Percentiles rank a stretch among this genome's conserved stretches.
phyloP scores from a whole-genome alignment of 2,329 filamentous ascomycete genomes.

The Graphilbum ipis-grandicollis region DNA sequence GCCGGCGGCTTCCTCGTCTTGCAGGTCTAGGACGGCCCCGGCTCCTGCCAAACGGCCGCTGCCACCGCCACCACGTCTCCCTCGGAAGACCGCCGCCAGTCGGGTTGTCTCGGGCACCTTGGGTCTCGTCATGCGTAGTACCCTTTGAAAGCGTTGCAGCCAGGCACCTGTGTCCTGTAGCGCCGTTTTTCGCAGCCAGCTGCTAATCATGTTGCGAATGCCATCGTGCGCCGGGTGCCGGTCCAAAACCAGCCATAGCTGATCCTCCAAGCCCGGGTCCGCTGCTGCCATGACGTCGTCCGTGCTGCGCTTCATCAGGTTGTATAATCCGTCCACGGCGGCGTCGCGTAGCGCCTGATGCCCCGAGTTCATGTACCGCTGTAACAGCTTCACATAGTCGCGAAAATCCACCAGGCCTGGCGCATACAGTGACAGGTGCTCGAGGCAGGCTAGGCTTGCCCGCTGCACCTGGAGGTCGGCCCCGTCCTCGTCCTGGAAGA shows the following conservation, averaged over 20 bases:
- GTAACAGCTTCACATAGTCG: slow-evolving; percentile 68
- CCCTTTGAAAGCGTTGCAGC: slow-evolving; percentile 75
- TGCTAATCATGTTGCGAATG: slow-evolving; percentile 73
- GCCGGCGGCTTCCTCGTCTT: slow-evolving; percentile 92
- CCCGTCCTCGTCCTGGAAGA: slow-evolving; percentile 62
- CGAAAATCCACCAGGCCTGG: slow-evolving; percentile 71
- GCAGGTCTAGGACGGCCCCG: slow-evolving; percentile 50
- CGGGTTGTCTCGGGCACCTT: slow-evolving; percentile 38
- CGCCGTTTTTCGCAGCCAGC: slow-evolving; percentile 86
- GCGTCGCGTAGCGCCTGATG: slow-evolving; percentile 54
- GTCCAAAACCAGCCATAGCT: slow-evolving; percentile 82
- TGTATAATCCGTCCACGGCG: slow-evolving; percentile 77
- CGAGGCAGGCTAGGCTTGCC: slow-evolving; percentile 66
- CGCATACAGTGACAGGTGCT: slow-evolving; percentile 84
- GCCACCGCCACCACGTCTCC: slow-evolving; percentile 17
- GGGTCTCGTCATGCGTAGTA: slow-evolving; percentile 72
- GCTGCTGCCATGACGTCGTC: slow-evolving; percentile 65
- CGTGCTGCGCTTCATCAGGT: slow-evolving; percentile 85
- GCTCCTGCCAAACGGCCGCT: slow-evolving; percentile 14
- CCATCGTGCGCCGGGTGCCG: slow-evolving; percentile 56
- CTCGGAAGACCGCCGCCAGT: slow-evolving; percentile 5
- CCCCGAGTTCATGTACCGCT: slow-evolving; percentile 54
- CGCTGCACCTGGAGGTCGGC: slow-evolving; percentile 47
- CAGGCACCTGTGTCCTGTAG: slow-evolving; percentile 65
- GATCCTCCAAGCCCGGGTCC: slow-evolving; percentile 66